phyloP scores from a whole-genome alignment of 208 protist species.

The Endotrypanum monterogeii region DNA sequence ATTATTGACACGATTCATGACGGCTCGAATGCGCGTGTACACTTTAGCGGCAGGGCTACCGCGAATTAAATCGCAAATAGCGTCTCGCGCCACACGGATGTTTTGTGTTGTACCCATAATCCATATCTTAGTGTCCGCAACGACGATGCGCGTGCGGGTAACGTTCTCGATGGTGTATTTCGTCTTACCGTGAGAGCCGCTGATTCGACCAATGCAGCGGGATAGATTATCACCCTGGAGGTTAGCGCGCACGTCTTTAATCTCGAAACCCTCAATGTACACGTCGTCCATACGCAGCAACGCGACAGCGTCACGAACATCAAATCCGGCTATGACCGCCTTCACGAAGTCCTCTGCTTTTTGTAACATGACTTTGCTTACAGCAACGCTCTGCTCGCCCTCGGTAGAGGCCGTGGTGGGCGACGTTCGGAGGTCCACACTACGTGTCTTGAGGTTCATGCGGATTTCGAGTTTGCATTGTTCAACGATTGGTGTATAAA shows the following conservation, averaged over 20 bases:
- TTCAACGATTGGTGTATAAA: slow-evolving; percentile 98
- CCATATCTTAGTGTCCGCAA: slow-evolving; percentile 98
- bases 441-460: slow-evolving; percentile 97
- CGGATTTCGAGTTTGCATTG: slow-evolving; percentile 99
- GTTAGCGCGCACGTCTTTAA: slow-evolving; percentile 96
- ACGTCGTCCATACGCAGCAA: slow-evolving; percentile 99
- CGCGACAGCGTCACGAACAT: slow-evolving; percentile 98
- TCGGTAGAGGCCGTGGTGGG: slow-evolving; percentile 78
- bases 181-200: slow-evolving; percentile 98
- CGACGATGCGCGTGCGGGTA: slow-evolving; percentile 98
- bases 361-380: slow-evolving; percentile 89
- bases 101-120: slow-evolving; percentile 99
- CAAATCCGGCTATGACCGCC: slow-evolving; percentile 97
- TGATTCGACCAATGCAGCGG: slow-evolving; percentile 99
- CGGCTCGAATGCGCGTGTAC: slow-evolving; percentile 95
- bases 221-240: slow-evolving; percentile 93
- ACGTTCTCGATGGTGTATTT: slow-evolving; percentile 99
- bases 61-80: slow-evolving; percentile 98
- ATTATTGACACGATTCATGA: slow-evolving; percentile 96
- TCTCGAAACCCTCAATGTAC: slow-evolving; percentile 99
- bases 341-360: slow-evolving; percentile 98
- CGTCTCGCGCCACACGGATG: slow-evolving; percentile 97
- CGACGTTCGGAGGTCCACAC: slow-evolving; percentile 95
- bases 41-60: slow-evolving; percentile 97
- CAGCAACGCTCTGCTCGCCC: slow-evolving; percentile 29